phyloP scores from a whole-genome alignment of 2,329 filamentous ascomycete genomes.

The Fusarium haematococcum region DNA sequence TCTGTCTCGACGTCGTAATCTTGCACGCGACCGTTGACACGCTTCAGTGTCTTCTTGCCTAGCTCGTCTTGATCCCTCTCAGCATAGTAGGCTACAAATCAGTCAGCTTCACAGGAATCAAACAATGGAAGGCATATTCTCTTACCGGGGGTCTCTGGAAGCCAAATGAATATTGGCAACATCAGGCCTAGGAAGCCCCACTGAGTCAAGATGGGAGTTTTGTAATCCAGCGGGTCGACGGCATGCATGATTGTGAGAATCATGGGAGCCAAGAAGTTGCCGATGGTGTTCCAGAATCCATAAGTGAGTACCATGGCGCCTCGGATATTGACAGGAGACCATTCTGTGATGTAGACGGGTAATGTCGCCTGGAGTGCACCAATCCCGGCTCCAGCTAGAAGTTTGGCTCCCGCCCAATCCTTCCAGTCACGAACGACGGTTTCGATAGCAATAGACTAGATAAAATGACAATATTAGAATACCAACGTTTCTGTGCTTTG shows the following conservation, averaged over 20 bases:
- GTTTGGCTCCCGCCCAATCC: not conserved
- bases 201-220: not conserved
- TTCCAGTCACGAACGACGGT: not conserved
- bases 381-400: not conserved
- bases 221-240: not conserved
- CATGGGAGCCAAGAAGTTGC: not conserved
- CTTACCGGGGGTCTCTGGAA: not conserved
- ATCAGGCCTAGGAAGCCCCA: not conserved
- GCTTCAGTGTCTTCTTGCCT: not conserved
- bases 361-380: not conserved
- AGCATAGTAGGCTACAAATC: not conserved
- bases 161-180: not conserved
- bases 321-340: not conserved
- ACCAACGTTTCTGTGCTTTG: not conserved
- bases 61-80: not conserved
- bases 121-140: not conserved
- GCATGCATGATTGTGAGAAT: not conserved
- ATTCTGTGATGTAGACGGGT: not conserved
- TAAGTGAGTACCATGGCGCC: not conserved
- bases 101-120: not conserved
- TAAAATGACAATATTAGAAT: not conserved
- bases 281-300: not conserved
- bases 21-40: not conserved
- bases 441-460: not conserved
- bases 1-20: not conserved